Conservation (phyloP, 225 moss, liverwort and hornwort genomes). For the Climacium dendroides region DNA sequence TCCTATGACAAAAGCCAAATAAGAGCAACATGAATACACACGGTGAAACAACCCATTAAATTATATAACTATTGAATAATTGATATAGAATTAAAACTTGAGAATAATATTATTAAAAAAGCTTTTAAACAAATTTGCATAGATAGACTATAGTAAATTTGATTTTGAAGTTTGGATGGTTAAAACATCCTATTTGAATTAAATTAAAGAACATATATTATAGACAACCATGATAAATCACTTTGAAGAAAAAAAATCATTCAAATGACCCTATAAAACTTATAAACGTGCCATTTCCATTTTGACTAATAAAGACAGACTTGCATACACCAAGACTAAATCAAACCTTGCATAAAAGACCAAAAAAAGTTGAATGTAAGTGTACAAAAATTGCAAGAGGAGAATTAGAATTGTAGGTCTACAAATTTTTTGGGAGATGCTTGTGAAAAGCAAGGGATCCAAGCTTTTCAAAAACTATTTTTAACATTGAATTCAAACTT, state of each 20-base stretch:
- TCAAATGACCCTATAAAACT: no score
- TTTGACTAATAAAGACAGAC: neutral
- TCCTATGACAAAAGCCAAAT: neutral
- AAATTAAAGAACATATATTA: no score
- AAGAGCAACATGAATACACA: neutral
- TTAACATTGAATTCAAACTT: neutral
- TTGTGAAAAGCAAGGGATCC: neutral
- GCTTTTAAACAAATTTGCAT: no score
- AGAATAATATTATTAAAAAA: neutral
- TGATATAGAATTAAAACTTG: neutral
- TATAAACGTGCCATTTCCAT: neutral
- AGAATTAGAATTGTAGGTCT: neutral
- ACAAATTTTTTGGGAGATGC: neutral
- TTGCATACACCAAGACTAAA: neutral
- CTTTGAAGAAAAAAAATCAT: neutral
- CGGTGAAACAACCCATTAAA: neutral
- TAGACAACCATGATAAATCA: neutral
- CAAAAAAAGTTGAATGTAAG: neutral
- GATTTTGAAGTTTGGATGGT: neutral
- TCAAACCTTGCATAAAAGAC: neutral
- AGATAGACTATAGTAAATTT: no score
- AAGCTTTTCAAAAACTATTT: neutral
- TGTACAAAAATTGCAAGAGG: neutral
- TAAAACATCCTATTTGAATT: neutral
- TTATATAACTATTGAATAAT: neutral